phyloP scores from a whole-genome alignment of 805 yeast species.

The Wickerhamiella lipophila region DNA sequence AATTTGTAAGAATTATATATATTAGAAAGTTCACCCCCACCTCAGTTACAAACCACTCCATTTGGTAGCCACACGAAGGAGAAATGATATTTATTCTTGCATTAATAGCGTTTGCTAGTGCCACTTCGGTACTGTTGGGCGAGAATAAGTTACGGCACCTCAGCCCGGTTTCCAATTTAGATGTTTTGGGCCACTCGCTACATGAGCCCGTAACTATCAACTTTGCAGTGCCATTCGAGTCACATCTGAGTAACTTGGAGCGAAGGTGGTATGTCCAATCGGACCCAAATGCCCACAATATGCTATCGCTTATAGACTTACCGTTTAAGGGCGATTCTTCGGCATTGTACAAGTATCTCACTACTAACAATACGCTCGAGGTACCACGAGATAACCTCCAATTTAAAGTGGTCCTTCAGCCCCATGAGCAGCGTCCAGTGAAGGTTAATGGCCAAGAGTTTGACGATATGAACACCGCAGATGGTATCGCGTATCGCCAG shows the following conservation, averaged over 20 bases:
- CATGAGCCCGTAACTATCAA: conserved; percentile 14
- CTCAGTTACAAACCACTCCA: not conserved
- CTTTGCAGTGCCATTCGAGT: conserved; percentile 18
- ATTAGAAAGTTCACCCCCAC: not conserved
- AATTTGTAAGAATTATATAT: not conserved
- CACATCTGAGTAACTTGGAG: conserved; percentile 18
- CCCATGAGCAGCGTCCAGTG: conserved; percentile 14
- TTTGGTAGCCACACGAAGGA: not conserved
- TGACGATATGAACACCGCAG: conserved; percentile 2
- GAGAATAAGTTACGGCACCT: conserved; percentile 5
- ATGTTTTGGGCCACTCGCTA: not conserved
- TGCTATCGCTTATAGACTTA: not conserved
- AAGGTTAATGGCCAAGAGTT: conserved; percentile 16
- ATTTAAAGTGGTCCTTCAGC: conserved; percentile 21
- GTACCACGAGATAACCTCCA: conserved; percentile 16
- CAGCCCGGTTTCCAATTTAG: not conserved
- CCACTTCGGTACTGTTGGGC: conserved; percentile 8
- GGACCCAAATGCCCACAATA: conserved; percentile 20
- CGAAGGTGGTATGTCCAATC: conserved; percentile 24
- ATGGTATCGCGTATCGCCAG: conserved; percentile 25
- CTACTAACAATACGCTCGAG: conserved; percentile 20
- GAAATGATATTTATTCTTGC: not conserved
- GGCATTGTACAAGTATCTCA: conserved; percentile 19
- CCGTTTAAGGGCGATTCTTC: conserved; percentile 15
- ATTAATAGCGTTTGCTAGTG: not conserved